Percentiles rank a stretch among this genome's conserved stretches.
Conservation (phyloP, 768 basidiomycete species). For the Tylopilus vinaceipallidus region DNA sequence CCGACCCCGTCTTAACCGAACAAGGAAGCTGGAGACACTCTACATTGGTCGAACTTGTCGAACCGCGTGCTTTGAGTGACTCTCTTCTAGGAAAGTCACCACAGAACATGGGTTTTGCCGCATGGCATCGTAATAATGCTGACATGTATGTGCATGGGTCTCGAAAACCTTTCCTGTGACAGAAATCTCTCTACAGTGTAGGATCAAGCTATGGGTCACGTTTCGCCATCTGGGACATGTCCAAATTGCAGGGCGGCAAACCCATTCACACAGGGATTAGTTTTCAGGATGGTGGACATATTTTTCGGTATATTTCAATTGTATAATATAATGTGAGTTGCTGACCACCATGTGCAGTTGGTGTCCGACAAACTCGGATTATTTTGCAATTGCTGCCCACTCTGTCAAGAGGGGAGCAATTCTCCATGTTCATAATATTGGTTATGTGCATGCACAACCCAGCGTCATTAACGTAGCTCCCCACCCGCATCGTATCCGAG, state of each 20-base stretch:
- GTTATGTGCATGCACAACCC: constrained; percentile 63
- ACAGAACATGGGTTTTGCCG: constrained; percentile 56
- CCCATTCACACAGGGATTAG: constrained; percentile 60
- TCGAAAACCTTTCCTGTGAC: not conserved
- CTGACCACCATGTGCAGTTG: constrained; percentile 47
- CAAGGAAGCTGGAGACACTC: constrained; percentile 58
- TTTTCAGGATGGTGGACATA: constrained; percentile 64
- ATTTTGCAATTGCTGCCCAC: constrained; percentile 72
- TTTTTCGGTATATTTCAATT: constrained; percentile 52
- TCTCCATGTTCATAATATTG: constrained; percentile 67
- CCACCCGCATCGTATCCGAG: constrained; percentile 62
- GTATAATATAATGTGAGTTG: not conserved
- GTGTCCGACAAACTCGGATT: constrained; percentile 73
- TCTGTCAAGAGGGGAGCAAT: constrained; percentile 59
- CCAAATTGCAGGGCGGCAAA: constrained; percentile 69
- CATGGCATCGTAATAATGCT: constrained; percentile 67
- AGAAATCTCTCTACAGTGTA: constrained; percentile 47
- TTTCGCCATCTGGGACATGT: constrained; percentile 77
- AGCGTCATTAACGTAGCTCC: constrained; percentile 55
- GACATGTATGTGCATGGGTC: constrained; percentile 60
- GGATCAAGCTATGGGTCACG: constrained; percentile 72
- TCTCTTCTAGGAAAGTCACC: constrained; percentile 44
- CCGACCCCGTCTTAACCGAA: constrained; percentile 56
- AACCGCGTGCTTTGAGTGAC: constrained; percentile 61
- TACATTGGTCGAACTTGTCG: constrained; percentile 68